Conservation (phyloP, 805 yeast species). For the Yamadazyma olivae region DNA sequence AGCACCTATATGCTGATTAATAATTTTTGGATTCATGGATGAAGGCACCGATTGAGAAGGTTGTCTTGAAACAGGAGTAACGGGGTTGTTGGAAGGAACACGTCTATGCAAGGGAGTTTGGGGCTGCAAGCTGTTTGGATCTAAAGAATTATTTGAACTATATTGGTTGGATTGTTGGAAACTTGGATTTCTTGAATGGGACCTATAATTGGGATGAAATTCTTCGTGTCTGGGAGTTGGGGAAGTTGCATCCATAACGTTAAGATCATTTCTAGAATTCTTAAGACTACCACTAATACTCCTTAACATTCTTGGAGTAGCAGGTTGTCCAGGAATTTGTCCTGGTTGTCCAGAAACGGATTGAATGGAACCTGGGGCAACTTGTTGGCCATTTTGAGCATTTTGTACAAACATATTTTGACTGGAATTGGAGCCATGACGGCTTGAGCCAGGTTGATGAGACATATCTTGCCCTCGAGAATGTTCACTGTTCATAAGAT, state of each 20-base stretch:
- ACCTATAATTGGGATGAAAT: constrained; percentile 9
- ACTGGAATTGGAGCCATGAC: background rate
- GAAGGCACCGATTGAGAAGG: constrained; percentile 6
- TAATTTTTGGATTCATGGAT: constrained; percentile 10
- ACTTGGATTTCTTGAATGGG: constrained; percentile 17
- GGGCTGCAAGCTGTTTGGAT: constrained; percentile 8
- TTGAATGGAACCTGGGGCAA: too few species aligned
- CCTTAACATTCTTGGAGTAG: constrained; percentile 69
- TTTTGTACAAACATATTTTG: too few species aligned
- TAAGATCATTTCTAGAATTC: constrained; percentile 13
- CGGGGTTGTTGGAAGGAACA: constrained; percentile 11
- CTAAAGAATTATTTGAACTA: background rate
- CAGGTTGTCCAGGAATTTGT: constrained; percentile 41
- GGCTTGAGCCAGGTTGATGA: background rate
- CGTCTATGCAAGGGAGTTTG: constrained; percentile 13
- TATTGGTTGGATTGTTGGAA: constrained; percentile 7
- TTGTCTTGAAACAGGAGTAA: constrained; percentile 7
- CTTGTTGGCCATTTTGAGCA: too few species aligned
- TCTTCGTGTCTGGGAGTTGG: constrained; percentile 13
- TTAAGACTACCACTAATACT: constrained; percentile 45
- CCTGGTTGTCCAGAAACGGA: too few species aligned
- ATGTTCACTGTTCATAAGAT: background rate
- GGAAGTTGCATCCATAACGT: constrained; percentile 5
- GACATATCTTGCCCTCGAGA: background rate
- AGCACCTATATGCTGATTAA: constrained; percentile 5